phyloP scores from a whole-genome alignment of 140 eudicot genomes.

The Stevia rebaudiana region DNA sequence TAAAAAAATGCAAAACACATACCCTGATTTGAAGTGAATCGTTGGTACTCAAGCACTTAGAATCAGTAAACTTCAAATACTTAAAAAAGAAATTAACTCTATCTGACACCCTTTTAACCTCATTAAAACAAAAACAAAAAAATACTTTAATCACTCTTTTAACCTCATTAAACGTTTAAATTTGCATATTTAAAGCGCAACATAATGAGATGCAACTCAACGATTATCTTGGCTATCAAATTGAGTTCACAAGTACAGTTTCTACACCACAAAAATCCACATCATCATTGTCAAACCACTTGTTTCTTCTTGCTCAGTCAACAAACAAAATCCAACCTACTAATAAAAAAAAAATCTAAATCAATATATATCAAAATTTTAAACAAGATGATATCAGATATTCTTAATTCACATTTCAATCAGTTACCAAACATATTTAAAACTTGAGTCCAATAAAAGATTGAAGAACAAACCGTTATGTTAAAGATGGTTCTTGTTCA shows the following conservation, averaged over 20 bases:
- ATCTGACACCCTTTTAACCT: too few relatives aligned
- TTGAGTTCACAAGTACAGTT: not conserved
- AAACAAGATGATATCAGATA: not conserved
- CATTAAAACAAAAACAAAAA: not conserved
- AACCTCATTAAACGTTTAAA: not conserved
- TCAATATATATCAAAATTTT: not conserved
- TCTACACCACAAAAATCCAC: conserved; percentile 4
- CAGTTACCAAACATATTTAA: not conserved
- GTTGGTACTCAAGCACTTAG: too few relatives aligned
- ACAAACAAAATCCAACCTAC: not conserved
- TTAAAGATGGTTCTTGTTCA: conserved; percentile 20
- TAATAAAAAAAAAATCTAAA: not conserved
- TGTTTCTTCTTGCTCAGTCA: not conserved
- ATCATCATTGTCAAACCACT: not conserved
- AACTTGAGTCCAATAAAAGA: not conserved
- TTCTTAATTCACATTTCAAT: not conserved
- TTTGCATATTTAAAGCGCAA: not conserved
- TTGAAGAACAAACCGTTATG: not conserved
- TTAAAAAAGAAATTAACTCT: too few relatives aligned
- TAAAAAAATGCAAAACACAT: too few relatives aligned
- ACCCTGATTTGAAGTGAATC: too few relatives aligned
- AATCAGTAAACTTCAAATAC: too few relatives aligned
- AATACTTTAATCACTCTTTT: not conserved
- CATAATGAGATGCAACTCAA: not conserved
- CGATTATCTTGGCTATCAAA: not conserved